Evolutionary conservation across 2,329 filamentous ascomycete genomes (phyloP), one percentile per base, ranked within the genome.

Genomic region (Pseudogymnoascus sp.): DNA sequence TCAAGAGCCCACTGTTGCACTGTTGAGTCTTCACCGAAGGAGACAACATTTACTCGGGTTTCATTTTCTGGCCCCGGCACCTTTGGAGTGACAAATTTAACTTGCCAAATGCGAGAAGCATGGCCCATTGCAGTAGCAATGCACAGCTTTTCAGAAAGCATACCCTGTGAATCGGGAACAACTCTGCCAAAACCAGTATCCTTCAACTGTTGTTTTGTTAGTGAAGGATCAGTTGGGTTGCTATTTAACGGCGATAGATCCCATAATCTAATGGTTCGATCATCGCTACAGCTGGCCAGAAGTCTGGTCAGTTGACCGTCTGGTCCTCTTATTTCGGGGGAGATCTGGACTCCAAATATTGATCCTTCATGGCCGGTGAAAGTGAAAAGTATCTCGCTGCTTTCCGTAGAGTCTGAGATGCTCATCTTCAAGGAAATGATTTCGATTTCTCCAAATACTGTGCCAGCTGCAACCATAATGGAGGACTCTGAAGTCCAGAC

Each of bases 241-340:
- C 60, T 63, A 55, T 55, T 55, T 33, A 55, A 33, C 15, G 48
- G 48, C 4, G 63, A 61, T 6, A 97, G 84, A 70, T 96, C 85
- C 93, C 94, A 97, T 1, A 97, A 76, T 12, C 90, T 82, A 21
- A 99, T 85, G 0, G 92, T 96, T 59, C 94, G 83, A 74, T 99
- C 94, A 71, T 99, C 94, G 70, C 93, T 97, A 72, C 94, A 99
- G 69, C 90, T 97, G 12, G 88, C 89, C 35, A 99, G 79, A n/a
- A 96, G 73, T 60, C 89, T 80, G 27, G 78, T 76, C 18, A 71
- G 71, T 5, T 70, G 71, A 0, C 76, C 77, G 12, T 75, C 72
- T 1, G 72, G 65, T 21, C 75, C 66, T 5, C 65, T 64, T 18
- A 87, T 73, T 66, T 76, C 71, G 0, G 81, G 76, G 0, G 91